Evolutionary conservation across 1,139 yeast genomes (phyloP).

Genomic region (Blastobotrys aristatus): DNA sequence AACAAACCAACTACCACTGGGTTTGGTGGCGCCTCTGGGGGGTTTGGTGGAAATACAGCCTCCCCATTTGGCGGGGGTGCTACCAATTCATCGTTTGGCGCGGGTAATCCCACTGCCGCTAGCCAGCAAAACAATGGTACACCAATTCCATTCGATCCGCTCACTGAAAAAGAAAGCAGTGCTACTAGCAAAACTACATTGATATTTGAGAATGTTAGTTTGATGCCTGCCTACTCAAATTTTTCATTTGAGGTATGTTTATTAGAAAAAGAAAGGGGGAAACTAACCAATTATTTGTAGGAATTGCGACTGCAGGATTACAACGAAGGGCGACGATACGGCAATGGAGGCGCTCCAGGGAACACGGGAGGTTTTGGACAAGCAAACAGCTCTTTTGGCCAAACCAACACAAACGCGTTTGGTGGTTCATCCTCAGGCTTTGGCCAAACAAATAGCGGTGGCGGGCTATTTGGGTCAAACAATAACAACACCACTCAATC

Average conservation of each 20-base stretch:
- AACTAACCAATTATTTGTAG: slow-evolving; percentile 9
- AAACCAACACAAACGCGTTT: slow-evolving; percentile 16
- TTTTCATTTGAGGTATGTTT: slow-evolving; percentile 56
- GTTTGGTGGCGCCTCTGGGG: slow-evolving; percentile 1
- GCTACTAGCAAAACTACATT: slow-evolving; percentile 34
- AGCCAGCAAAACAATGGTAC: slow-evolving; percentile 53
- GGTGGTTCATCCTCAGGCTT: slow-evolving; percentile 13
- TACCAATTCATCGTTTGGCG: slow-evolving; percentile 16
- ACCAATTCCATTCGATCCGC: slow-evolving; percentile 53
- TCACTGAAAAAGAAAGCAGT: slow-evolving; percentile 72
- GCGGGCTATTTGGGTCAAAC: slow-evolving; percentile 20
- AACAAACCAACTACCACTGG: slow-evolving; percentile 11
- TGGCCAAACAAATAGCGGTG: slow-evolving; percentile 12
- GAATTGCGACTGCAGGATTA: slow-evolving; percentile 89
- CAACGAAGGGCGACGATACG: slow-evolving; percentile 62
- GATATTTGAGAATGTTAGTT: slow-evolving; percentile 67
- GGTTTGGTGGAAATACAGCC: slow-evolving; percentile 16
- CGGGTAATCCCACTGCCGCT: slow-evolving; percentile 26
- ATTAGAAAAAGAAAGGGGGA: neutral
- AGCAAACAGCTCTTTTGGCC: slow-evolving; percentile 24
- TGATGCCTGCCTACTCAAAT: slow-evolving; percentile 86
- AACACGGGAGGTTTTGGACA: slow-evolving; percentile 25
- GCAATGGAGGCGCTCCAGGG: slow-evolving; percentile 34
- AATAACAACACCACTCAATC: slow-evolving; percentile 27
- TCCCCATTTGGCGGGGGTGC: slow-evolving; percentile 7